Percentiles rank a stretch among this genome's conserved stretches.
Conservation (phyloP, 352 stramenopile species). For the Phytophthora nicotianae region DNA sequence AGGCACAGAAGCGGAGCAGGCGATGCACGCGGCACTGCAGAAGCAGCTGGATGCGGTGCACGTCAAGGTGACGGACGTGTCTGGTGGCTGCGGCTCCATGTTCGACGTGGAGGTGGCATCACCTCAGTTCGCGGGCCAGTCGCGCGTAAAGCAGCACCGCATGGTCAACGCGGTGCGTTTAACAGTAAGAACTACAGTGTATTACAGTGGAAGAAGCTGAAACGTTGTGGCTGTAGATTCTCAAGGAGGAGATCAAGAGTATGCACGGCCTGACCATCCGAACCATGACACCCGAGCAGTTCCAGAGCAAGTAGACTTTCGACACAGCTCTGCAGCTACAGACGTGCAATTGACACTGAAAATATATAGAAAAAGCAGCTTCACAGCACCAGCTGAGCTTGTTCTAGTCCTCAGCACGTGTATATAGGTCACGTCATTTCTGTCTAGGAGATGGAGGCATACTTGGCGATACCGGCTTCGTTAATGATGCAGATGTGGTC, state of each 20-base stretch:
- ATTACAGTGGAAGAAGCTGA: not conserved
- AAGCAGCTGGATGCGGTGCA: constrained; percentile 69
- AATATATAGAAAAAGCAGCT: constrained; percentile 29
- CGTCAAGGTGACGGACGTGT: constrained; percentile 88
- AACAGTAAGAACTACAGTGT: not conserved
- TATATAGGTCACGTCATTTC: constrained; percentile 1
- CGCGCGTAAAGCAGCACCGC: constrained; percentile 87
- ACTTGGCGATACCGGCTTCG: constrained; percentile 90
- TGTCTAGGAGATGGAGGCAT: constrained; percentile 54
- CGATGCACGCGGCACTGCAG: constrained; percentile 72
- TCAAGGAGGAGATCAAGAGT: constrained; percentile 86
- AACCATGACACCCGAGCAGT: constrained; percentile 82
- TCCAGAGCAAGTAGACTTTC: constrained; percentile 59
- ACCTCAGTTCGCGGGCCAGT: constrained; percentile 74
- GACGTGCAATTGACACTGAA: constrained; percentile 5
- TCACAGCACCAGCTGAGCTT: not conserved
- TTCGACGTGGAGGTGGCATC: constrained; percentile 89
- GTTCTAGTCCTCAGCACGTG: not conserved
- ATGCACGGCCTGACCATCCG: constrained; percentile 89
- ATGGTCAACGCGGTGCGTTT: constrained; percentile 81
- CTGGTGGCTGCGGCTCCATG: constrained; percentile 89
- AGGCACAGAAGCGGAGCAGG: constrained; percentile 55
- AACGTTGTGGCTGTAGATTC: constrained; percentile 42
- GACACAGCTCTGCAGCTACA: not conserved
- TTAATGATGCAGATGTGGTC: constrained; percentile 97